A percentile compares a stretch with the other conserved stretches of the same genome.
phyloP scores from a whole-genome alignment of 768 basidiomycete species.

The Candolleomyces aberdarensis region DNA sequence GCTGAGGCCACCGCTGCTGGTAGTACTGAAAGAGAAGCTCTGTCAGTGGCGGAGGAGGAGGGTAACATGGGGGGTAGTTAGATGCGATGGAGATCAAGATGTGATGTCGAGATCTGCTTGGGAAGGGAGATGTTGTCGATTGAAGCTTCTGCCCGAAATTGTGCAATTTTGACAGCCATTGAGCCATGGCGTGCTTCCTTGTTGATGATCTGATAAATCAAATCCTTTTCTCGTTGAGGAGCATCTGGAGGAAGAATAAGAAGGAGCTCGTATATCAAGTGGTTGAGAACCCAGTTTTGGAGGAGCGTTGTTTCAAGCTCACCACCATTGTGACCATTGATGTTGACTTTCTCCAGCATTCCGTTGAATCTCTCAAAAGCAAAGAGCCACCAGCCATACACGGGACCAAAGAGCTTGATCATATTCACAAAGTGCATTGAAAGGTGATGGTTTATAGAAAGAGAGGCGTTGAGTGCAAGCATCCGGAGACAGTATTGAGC shows the following conservation, averaged over 20 bases:
- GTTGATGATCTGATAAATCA: neutral
- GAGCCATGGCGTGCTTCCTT: neutral
- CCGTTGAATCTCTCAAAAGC: slow-evolving; percentile 33
- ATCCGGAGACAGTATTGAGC: slow-evolving; percentile 14
- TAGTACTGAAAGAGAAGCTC: neutral
- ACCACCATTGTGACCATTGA: slow-evolving; percentile 27
- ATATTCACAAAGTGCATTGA: slow-evolving; percentile 20
- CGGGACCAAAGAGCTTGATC: slow-evolving; percentile 24
- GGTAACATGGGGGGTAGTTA: neutral
- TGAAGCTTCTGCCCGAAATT: neutral
- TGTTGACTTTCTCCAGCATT: slow-evolving; percentile 27
- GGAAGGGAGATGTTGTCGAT: neutral
- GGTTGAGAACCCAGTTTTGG: slow-evolving; percentile 24
- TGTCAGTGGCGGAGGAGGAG: neutral
- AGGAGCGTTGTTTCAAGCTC: slow-evolving; percentile 27
- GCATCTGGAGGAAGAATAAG: slow-evolving; percentile 11
- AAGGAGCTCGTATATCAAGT: slow-evolving; percentile 21
- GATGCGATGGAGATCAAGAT: neutral
- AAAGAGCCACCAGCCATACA: slow-evolving; percentile 34
- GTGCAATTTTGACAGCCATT: neutral
- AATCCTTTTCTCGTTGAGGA: neutral
- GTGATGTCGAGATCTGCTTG: neutral
- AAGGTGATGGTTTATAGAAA: slow-evolving; percentile 26
- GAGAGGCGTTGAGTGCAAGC: slow-evolving; percentile 13
- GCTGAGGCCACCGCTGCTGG: neutral